phyloP scores from a whole-genome alignment of 768 basidiomycete genomes.

The Tephrocybe rancida region DNA sequence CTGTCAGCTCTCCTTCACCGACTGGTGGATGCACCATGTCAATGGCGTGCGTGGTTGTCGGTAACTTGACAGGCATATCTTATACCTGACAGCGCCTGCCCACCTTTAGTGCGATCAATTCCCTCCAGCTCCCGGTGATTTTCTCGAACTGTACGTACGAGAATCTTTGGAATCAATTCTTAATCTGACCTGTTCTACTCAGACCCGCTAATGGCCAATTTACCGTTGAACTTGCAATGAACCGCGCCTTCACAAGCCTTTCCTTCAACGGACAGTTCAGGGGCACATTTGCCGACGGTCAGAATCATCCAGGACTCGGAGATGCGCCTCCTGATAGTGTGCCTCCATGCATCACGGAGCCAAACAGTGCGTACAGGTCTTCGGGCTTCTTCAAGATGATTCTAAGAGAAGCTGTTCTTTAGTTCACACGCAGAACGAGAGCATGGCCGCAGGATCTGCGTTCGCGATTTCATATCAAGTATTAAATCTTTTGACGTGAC shows the following conservation, averaged over 20 bases:
- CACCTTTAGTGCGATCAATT: conserved; percentile 40
- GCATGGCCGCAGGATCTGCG: conserved; percentile 53
- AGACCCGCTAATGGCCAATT: conserved; percentile 51
- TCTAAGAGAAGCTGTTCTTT: background rate
- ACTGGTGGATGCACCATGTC: conserved; percentile 34
- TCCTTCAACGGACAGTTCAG: conserved; percentile 39
- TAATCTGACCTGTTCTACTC: no score
- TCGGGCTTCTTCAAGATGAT: background rate
- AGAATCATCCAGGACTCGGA: conserved; percentile 35
- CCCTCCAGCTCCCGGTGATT: conserved; percentile 43
- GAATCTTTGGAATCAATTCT: background rate
- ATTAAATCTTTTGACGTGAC: conserved; percentile 7
- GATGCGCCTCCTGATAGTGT: conserved; percentile 27
- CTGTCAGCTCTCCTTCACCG: conserved; percentile 18
- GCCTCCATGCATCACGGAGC: conserved; percentile 44
- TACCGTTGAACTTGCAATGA: conserved; percentile 49
- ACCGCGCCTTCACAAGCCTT: conserved; percentile 48
- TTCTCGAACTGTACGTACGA: conserved; percentile 40
- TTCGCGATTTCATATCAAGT: conserved; percentile 59
- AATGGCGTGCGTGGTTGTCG: conserved; percentile 29
- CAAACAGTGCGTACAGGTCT: conserved; percentile 43
- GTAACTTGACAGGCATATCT: background rate
- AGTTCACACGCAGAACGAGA: conserved; percentile 58
- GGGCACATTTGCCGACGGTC: conserved; percentile 47
- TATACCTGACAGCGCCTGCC: background rate